Evolutionary conservation across 495 filamentous ascomycete genomes (phyloP), one percentile per base, ranked within the genome.

Genomic region (Monascus purpureus): DNA sequence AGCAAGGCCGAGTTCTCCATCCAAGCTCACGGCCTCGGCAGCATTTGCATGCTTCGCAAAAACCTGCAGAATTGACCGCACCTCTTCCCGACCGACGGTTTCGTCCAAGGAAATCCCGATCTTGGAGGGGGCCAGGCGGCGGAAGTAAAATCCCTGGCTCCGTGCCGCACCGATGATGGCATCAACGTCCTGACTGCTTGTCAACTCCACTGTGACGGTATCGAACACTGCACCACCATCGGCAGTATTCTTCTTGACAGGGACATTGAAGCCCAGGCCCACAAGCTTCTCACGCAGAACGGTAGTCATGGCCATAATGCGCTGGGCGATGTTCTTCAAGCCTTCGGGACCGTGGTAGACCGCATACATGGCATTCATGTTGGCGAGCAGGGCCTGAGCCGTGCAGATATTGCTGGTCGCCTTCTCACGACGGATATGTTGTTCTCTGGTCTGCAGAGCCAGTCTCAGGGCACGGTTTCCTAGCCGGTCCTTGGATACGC

Each of bases 331-430:
- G 12, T 69, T 69, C 58, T 75, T 82, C 29, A 97, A 64, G 9
- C 92, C 92, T 20, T 71, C 45, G 2, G 90, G 90, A 2, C 90
- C 90, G 49, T 97, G 90, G 51, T 96, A 97, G 23, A 96, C 72
- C n/a, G 86, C 90, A 54, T 95, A 97, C 59, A 97, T 81, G 31
- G 90, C 84, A 43, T 75, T 92, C 83, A 96, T 95, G 54, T 97
- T 97, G 13, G 90, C 90, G 19, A 96, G 68, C 12, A 97, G 55
- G 6, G 90, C 90, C 52, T 97, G 90, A 5, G 90, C 90, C 13
- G 90, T 97, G 58, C 90, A 97, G 37, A 97, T 93, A 55, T 97
- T 97, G 65, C 86, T 94, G 4, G 90, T 97, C 1, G 90, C 90
- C 70, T 97, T 97, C 56, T 97, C 90, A 46, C 90, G 72, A 43